Conservation (phyloP, 2,329 filamentous ascomycete genomes). For the Colletotrichum echinochloae region DNA sequence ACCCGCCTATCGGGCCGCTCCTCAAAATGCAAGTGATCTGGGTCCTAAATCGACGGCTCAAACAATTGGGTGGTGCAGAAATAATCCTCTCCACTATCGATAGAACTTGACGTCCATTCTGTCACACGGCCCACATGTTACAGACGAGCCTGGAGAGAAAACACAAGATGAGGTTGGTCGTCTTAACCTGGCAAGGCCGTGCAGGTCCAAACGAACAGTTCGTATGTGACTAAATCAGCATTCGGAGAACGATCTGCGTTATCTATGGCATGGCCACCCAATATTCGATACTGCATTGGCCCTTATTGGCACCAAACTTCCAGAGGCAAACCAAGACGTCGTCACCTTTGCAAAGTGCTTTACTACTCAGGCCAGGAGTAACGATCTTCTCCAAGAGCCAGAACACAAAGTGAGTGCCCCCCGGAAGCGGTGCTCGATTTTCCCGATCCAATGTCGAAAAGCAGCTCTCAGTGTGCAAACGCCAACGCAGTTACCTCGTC, state of each 20-base stretch:
- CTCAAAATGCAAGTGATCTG: constrained; percentile 24
- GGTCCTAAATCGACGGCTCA: background rate
- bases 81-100: constrained; percentile 6
- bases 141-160: constrained; percentile 4
- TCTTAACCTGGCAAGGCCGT: background rate
- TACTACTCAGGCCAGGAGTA: background rate
- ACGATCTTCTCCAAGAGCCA: too few relatives aligned
- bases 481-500: background rate
- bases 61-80: constrained; percentile 18
- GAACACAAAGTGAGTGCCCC: background rate
- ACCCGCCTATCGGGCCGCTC: constrained; percentile 37
- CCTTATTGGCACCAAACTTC: background rate
- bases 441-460: background rate
- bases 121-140: constrained; percentile 3
- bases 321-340: background rate
- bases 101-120: constrained; percentile 15
- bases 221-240: background rate
- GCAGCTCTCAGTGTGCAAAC: background rate
- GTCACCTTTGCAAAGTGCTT: background rate
- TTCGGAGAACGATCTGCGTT: background rate
- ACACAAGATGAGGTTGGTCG: background rate
- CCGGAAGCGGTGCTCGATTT: background rate
- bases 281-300: too few relatives aligned
- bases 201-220: background rate
- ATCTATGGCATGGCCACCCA: background rate